Evolutionary conservation across 2,329 filamentous ascomycete genomes (phyloP).

Genomic region (Lachnellula subtilissima): DNA sequence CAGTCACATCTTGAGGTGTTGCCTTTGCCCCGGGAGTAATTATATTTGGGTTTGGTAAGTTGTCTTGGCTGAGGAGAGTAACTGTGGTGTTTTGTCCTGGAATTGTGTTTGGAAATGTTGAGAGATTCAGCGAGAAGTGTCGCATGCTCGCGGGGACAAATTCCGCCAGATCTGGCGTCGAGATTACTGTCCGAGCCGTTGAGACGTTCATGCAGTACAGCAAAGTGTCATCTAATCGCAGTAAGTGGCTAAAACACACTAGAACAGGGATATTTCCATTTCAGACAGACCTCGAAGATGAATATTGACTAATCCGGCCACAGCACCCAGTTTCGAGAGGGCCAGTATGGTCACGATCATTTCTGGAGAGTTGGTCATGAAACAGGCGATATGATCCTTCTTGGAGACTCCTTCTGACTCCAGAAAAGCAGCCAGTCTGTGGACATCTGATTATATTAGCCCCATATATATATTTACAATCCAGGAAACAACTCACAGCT

Average conservation of each 20-base stretch:
- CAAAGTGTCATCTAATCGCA: constrained; percentile 37
- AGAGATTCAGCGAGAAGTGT: constrained; percentile 36
- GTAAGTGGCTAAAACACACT: background rate
- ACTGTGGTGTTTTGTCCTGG: constrained; percentile 3
- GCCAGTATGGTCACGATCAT: constrained; percentile 42
- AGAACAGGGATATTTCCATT: background rate
- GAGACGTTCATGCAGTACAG: constrained; percentile 41
- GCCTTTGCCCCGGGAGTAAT: constrained; percentile 30
- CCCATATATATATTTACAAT: background rate
- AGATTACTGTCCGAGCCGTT: constrained; percentile 37
- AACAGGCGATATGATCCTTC: constrained; percentile 41
- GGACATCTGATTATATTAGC: constrained; percentile 33
- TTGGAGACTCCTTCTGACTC: constrained; percentile 33
- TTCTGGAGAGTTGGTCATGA: constrained; percentile 45
- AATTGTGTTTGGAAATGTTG: constrained; percentile 30
- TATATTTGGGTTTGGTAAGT: constrained; percentile 11
- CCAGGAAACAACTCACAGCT: constrained; percentile 30
- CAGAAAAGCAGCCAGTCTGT: constrained; percentile 40
- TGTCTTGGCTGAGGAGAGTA: constrained; percentile 10
- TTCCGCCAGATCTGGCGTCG: constrained; percentile 39
- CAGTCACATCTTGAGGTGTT: constrained; percentile 32
- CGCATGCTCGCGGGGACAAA: constrained; percentile 29
- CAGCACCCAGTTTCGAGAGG: constrained; percentile 41
- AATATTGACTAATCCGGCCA: constrained; percentile 42
- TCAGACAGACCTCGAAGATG: constrained; percentile 37